Evolutionary conservation across 805 yeast genomes (phyloP).

Genomic region (Cyberlindnera lachancei): DNA sequence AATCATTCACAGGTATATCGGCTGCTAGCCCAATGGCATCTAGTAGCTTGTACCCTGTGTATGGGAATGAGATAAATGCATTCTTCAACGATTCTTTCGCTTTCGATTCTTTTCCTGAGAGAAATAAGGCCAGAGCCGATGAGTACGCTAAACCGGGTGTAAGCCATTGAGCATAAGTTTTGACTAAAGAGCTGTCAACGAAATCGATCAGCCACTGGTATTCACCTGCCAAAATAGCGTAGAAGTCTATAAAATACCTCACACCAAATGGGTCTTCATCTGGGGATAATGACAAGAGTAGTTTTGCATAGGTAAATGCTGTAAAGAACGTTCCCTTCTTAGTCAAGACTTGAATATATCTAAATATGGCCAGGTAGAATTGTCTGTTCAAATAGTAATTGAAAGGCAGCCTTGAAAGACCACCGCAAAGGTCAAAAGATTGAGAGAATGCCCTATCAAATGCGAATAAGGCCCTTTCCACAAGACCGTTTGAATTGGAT

Average conservation of each 20-base stretch:
- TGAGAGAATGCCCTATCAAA: conserved; percentile 68
- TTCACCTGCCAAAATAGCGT: conserved; percentile 60
- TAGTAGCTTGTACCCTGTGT: conserved; percentile 43
- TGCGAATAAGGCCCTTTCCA: conserved; percentile 72
- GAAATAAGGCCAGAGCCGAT: conserved; percentile 51
- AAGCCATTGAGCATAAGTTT: conserved; percentile 55
- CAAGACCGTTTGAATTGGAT: conserved; percentile 61
- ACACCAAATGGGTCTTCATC: conserved; percentile 81
- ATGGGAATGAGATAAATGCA: conserved; percentile 54
- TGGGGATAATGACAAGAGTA: conserved; percentile 62
- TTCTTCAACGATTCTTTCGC: conserved; percentile 41
- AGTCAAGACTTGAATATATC: conserved; percentile 62
- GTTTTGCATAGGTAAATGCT: conserved; percentile 68
- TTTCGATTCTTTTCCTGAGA: conserved; percentile 28
- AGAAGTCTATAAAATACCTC: conserved; percentile 74
- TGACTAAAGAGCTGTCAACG: conserved; percentile 46
- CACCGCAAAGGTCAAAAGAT: conserved; percentile 46
- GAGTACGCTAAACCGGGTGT: conserved; percentile 71
- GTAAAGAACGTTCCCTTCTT: conserved; percentile 74
- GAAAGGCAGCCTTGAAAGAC: conserved; percentile 63
- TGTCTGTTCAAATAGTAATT: conserved; percentile 70
- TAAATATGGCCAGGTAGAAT: conserved; percentile 64
- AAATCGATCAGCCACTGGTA: conserved; percentile 54
- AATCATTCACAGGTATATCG: conserved; percentile 24
- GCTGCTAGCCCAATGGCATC: conserved; percentile 34